phyloP scores from a whole-genome alignment of 1,139 yeast species.

The Zygosaccharomyces pseudobailii region DNA sequence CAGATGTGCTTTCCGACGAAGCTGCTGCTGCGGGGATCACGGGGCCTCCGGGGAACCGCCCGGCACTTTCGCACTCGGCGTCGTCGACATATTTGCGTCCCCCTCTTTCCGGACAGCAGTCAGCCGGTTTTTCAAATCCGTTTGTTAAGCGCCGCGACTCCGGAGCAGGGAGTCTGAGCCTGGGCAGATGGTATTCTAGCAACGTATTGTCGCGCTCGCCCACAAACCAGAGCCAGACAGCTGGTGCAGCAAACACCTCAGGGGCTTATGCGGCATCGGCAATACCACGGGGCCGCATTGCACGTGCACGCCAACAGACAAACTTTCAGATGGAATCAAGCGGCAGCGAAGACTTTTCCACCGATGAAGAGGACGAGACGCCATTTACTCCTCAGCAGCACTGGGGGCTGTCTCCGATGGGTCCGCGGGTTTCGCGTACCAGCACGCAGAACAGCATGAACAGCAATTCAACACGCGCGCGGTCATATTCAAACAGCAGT shows the following conservation, averaged over 20 bases:
- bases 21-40: constrained; percentile 7
- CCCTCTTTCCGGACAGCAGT: constrained; percentile 13
- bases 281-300: not conserved
- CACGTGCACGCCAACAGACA: constrained; percentile 2
- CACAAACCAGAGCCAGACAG: constrained; percentile 7
- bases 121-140: constrained; percentile 17
- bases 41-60: constrained; percentile 39
- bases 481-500: constrained; percentile 18
- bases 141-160: constrained; percentile 15
- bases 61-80: constrained; percentile 42
- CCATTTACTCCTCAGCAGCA: constrained; percentile 9
- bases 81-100: constrained; percentile 34
- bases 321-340: constrained; percentile 24
- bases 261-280: not conserved
- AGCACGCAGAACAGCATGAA: constrained; percentile 17
- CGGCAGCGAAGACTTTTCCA: constrained; percentile 25
- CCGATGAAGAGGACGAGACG: constrained; percentile 23
- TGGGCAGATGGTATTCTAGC: constrained; percentile 13
- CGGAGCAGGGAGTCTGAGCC: constrained; percentile 9
- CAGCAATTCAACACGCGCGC: constrained; percentile 11
- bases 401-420: constrained; percentile 12
- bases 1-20: constrained; percentile 68
- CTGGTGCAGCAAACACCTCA: constrained; percentile 3
- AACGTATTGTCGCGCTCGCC: constrained; percentile 21
- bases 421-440: constrained; percentile 18